Evolutionary conservation across 2,329 filamentous ascomycete genomes (phyloP), one percentile per base, ranked within the genome.

Genomic region (Claviceps purpurea): DNA sequence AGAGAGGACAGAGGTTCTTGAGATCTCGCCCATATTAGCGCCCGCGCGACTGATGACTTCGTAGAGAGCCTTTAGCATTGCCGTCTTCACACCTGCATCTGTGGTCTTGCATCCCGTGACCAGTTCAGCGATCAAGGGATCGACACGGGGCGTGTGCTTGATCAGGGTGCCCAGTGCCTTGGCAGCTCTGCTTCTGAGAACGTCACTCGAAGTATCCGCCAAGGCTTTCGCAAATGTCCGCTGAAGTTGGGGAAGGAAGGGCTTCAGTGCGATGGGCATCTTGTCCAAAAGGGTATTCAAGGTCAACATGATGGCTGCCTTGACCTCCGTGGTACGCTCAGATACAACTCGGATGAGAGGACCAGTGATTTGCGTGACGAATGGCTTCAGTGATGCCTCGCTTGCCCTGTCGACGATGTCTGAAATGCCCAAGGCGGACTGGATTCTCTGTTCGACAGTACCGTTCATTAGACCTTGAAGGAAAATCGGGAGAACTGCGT

Each of bases 391-490:
- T 20, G 90, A 84, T 54, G 89, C 84, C 58, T 89, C 81, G 66
- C 84, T 91, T 26, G 93, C 94, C 53, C 93, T 83, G 70, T 97
- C 93, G 57, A 97, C 85, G 58, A 98, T 87, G 65, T 98, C 94
- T 2, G 90, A 95, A 59, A 98, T 94, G 52, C 88, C 93, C 56
- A 97, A 76, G 46, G 94, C 93, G 53, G 93, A 83, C 65, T 94
- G 87, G 26, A 89, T 93, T 65, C 90, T 81, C 71, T 98, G 93
- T 5, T 98, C 93, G 16, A 87, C 75, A 40, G 86, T 90, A 53
- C 93, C 94, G 62, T 98, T 97, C 85, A 98, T 95, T 58, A 98
- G 77, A 69, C 93, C 93, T 65, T 98, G 94, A 64, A 97, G 70
- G 78, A 98, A 97, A 58, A 98, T 97, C 2, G 94, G 93, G 55